Evolutionary conservation across 2,329 filamentous ascomycete species (phyloP).

Genomic region (Boeremia lycopersici): DNA sequence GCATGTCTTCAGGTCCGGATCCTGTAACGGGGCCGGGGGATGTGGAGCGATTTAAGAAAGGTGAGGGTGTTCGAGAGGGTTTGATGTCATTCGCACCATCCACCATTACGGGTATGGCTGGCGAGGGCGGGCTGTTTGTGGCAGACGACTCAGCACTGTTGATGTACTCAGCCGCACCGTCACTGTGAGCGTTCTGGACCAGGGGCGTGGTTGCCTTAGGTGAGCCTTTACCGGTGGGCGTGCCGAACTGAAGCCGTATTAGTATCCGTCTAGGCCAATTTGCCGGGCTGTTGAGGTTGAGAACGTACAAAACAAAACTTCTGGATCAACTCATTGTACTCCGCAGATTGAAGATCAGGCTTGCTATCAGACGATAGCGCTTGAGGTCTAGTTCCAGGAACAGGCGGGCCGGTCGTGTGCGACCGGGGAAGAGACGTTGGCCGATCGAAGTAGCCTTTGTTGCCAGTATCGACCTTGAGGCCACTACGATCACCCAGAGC

Average conservation of each 20-base stretch:
- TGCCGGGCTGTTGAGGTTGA: constrained; percentile 45
- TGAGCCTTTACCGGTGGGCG: constrained; percentile 50
- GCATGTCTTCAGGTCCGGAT: constrained; percentile 48
- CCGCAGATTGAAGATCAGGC: constrained; percentile 78
- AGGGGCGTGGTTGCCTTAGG: constrained; percentile 38
- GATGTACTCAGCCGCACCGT: constrained; percentile 41
- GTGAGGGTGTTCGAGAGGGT: constrained; percentile 37
- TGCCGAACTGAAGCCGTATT: constrained; percentile 58
- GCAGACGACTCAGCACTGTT: constrained; percentile 41
- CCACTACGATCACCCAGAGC: constrained; percentile 63
- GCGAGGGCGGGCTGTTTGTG: constrained; percentile 46
- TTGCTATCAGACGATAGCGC: constrained; percentile 62
- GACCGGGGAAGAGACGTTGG: constrained; percentile 49
- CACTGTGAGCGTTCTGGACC: constrained; percentile 30
- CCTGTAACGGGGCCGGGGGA: constrained; percentile 52
- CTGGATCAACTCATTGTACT: constrained; percentile 95
- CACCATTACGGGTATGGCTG: constrained; percentile 39
- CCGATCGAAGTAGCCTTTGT: constrained; percentile 44
- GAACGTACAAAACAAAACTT: constrained; percentile 99
- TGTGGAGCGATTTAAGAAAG: constrained; percentile 48
- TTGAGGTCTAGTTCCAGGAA: constrained; percentile 56
- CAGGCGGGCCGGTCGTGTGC: constrained; percentile 35
- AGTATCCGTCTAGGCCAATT: constrained; percentile 47
- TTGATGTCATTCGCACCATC: constrained; percentile 49
- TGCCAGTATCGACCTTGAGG: constrained; percentile 41